These are phyloP conservation scores for Radiomyces spectabilis DNA, from an alignment of 192 early-diverging fungal species.

Conservation along the genomic window DNA sequence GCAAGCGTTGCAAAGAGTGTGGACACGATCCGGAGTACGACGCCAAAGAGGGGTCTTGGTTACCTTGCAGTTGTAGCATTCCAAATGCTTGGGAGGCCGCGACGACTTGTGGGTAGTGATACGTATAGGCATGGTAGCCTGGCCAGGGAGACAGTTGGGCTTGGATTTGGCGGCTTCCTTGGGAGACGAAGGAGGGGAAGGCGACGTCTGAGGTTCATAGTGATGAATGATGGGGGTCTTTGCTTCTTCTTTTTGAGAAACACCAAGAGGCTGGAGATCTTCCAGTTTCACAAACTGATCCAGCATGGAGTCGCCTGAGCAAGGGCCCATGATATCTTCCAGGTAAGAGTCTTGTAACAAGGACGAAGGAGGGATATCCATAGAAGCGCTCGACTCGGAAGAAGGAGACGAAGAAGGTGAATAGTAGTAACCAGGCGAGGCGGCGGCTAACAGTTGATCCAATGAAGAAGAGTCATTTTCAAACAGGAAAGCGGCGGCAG, in stretches of 20 bases:
- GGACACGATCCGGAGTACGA: slow-evolving; percentile 63
- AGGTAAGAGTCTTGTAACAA: slow-evolving; percentile 16
- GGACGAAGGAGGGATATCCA: slow-evolving; percentile 20
- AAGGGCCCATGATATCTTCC: slow-evolving; percentile 3
- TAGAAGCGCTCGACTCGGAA: slow-evolving; percentile 11
- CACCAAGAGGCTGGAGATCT: background rate
- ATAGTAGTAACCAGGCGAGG: no score
- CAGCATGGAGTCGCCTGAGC: background rate
- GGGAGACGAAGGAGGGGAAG: slow-evolving; percentile 1
- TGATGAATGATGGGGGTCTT: background rate
- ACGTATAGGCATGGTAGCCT: slow-evolving; percentile 22
- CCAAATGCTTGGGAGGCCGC: slow-evolving; percentile 40
- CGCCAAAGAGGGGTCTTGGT: slow-evolving; percentile 76
- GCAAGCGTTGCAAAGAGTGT: slow-evolving; percentile 84
- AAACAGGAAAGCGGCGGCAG: no score
- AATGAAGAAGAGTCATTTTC: no score
- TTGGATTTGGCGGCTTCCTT: background rate
- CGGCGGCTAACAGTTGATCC: no score
- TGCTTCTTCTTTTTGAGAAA: slow-evolving; percentile 7
- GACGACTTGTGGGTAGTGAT: slow-evolving; percentile 29
- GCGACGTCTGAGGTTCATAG: no score
- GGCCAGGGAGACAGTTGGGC: slow-evolving; percentile 22
- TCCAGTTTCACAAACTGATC: slow-evolving; percentile 8
- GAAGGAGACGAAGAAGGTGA: slow-evolving; percentile 11
- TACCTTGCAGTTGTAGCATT: slow-evolving; percentile 73